phyloP scores from a whole-genome alignment of 768 basidiomycete species.

The Suillus decipiens region DNA sequence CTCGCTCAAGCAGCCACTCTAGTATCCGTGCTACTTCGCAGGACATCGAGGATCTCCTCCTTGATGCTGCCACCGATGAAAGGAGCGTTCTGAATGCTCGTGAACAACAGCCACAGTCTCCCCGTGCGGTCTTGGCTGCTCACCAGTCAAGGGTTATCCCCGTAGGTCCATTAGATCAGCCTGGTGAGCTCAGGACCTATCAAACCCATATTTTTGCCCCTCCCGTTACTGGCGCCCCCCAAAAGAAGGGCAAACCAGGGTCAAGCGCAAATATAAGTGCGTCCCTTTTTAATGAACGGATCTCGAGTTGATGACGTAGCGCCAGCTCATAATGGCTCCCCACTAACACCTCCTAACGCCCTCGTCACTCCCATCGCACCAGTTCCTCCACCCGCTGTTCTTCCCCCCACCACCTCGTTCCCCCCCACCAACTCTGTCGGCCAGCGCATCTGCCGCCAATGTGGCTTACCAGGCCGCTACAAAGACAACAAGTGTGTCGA shows the following conservation, averaged over 20 bases:
- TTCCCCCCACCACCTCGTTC: slow-evolving; percentile 22
- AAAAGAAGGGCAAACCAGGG: slow-evolving; percentile 59
- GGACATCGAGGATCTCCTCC: slow-evolving; percentile 49
- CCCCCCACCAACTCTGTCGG: slow-evolving; percentile 54
- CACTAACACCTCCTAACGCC: slow-evolving; percentile 13
- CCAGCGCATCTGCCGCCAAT: slow-evolving; percentile 77
- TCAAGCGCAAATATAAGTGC: slow-evolving; percentile 25
- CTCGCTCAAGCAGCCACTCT: slow-evolving; percentile 38
- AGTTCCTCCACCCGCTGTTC: slow-evolving; percentile 6
- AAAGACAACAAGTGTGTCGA: slow-evolving; percentile 87
- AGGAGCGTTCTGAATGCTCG: slow-evolving; percentile 26
- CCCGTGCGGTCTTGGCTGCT: slow-evolving; percentile 29
- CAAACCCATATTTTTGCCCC: slow-evolving; percentile 75
- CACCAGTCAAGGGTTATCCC: slow-evolving; percentile 34
- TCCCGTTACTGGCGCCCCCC: slow-evolving; percentile 70
- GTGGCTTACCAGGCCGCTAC: slow-evolving; percentile 71
- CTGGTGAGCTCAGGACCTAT: slow-evolving; percentile 44
- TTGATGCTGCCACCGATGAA: slow-evolving; percentile 45
- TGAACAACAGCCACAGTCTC: slow-evolving; percentile 32
- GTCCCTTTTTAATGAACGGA: slow-evolving; percentile 14
- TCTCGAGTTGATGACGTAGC: neutral
- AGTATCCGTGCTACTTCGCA: slow-evolving; percentile 34
- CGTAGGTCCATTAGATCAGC: slow-evolving; percentile 33
- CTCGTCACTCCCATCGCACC: slow-evolving; percentile 1
- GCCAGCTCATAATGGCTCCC: slow-evolving; percentile 8